A percentile compares a stretch with the other conserved stretches of the same genome.
phyloP scores from a whole-genome alignment of 1,139 yeast species.

The Hansenula anomala region DNA sequence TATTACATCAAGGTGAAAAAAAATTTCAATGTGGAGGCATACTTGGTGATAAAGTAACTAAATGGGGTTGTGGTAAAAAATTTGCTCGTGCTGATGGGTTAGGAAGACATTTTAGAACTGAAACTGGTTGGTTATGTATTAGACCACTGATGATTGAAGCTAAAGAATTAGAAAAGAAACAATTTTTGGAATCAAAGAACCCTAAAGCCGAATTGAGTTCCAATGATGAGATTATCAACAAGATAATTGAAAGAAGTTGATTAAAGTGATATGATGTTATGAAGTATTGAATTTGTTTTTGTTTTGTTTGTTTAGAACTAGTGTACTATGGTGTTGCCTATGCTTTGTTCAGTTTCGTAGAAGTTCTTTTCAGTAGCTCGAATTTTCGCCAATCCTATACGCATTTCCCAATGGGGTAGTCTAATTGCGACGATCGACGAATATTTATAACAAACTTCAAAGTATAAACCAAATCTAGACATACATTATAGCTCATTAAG shows the following conservation, averaged over 20 bases:
- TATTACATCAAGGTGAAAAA: slow-evolving; percentile 48
- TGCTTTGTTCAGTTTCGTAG: too few species aligned
- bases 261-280: too few species aligned
- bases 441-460: too few species aligned
- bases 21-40: slow-evolving; percentile 53
- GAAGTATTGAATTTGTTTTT: not conserved
- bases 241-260: not conserved
- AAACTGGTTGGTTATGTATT: slow-evolving; percentile 54
- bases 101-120: slow-evolving; percentile 54
- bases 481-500: too few species aligned
- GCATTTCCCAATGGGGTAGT: too few species aligned
- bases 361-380: too few species aligned
- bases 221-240: slow-evolving; percentile 1
- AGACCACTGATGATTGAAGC: slow-evolving; percentile 52
- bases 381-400: too few species aligned
- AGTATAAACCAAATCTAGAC: too few species aligned
- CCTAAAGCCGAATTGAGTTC: not conserved
- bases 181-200: not conserved
- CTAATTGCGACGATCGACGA: too few species aligned
- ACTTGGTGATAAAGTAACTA: slow-evolving; percentile 43
- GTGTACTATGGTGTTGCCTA: too few species aligned
- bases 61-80: slow-evolving; percentile 57
- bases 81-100: slow-evolving; percentile 57
- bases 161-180: slow-evolving; percentile 14
- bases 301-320: too few species aligned